Base-by-base conservation (phyloP, 176 grass and related monocot genomes). In the Aegilops sharonensis region DNA sequence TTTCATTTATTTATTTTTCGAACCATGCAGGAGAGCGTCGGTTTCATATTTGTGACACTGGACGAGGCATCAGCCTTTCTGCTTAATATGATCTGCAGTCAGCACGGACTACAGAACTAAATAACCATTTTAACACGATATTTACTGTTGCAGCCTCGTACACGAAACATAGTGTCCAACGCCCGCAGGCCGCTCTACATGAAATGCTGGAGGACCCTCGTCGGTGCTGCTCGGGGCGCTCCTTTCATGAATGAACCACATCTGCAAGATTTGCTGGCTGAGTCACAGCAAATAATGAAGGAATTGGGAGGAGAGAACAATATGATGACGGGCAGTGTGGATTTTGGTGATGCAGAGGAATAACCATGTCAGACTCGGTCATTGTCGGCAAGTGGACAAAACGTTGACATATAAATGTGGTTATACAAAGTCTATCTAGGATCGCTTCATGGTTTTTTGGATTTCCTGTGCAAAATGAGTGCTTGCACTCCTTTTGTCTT, bases 81-180 rank as follows among this genome's bases (percentile, higher is more conserved):
- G 77, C 24, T 63, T 36, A 79, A 40, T 15, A 40, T 7, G 21
- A 79, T 39, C 2, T 36, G 34, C 24, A 25, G 1, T 23, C 57
- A 9, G n/a, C 57, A 27, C 54, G 2, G 20, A 59, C 56, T 59
- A n/a, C 56, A 18, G 35, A 79, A 79, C 36, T 64, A 64, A 17
- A 42, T 59, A 15, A 8, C 57, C 57, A 64, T 64, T 79, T 64
- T 79, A 64, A 79, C 77, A 1, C 1, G 4, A 79, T 64, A 63
- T 79, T 64, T 79, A 62, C 24, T 79, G 35, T 42, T 64, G 59
- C 77, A 79, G 77, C 77, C 77, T 23, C 35, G 11, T 64, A 64
- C 77, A 29, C 57, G 36, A 39, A 64, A 25, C n/a, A 24, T 64
- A 39, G 77, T 79, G 59, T 79, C 59, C 4, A 79, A 42, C n/a